phyloP scores from a whole-genome alignment of 2,329 filamentous ascomycete genomes.

The Leptographium radiaticola region DNA sequence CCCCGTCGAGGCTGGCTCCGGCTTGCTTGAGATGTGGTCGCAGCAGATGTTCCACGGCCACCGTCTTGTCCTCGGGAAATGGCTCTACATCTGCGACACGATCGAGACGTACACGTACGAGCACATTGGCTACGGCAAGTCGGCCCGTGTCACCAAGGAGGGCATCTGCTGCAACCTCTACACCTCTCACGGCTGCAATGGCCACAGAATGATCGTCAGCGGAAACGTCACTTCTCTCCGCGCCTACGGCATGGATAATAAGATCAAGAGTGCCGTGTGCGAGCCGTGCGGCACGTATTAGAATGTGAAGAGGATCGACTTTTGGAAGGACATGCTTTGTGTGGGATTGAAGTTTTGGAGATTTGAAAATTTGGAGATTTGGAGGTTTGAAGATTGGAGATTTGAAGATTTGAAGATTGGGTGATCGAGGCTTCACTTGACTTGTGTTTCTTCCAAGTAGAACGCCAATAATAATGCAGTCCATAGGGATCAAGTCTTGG shows the following conservation, averaged over 20 bases:
- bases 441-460: no score
- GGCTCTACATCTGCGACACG: slow-evolving; percentile 1
- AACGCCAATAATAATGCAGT: no score
- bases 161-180: slow-evolving; percentile 4
- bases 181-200: slow-evolving; percentile 1
- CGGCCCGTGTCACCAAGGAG: neutral
- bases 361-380: no score
- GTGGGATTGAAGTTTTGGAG: no score
- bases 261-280: slow-evolving; percentile 4
- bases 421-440: no score
- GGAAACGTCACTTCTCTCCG: neutral
- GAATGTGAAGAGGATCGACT: no score
- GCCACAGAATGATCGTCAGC: neutral
- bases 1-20: neutral
- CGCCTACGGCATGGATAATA: slow-evolving; percentile 6
- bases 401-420: no score
- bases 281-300: neutral
- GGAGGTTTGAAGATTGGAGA: no score
- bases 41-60: neutral
- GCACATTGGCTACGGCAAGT: slow-evolving; percentile 3
- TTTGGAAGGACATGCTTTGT: no score
- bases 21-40: slow-evolving; percentile 4
- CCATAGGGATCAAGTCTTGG: no score
- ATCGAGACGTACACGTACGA: neutral
- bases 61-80: neutral